These are phyloP conservation scores for Saccharomycopsis olivae DNA, from an alignment of 805 yeast genomes.

Conservation along the genomic window DNA sequence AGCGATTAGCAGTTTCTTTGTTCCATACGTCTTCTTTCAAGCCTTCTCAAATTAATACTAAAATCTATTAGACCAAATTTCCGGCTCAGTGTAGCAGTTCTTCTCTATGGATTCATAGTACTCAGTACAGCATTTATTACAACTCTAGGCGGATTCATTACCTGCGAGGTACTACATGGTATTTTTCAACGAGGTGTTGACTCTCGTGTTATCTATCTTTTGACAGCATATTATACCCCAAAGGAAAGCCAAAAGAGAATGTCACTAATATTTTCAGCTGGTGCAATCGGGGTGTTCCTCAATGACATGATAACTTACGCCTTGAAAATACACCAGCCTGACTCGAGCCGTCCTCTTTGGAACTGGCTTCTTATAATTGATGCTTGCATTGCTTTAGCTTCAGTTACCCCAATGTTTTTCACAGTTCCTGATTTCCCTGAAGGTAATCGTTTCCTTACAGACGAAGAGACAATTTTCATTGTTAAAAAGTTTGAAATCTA, in stretches of 20 bases:
- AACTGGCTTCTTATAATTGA: conserved; percentile 42
- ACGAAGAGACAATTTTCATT: conserved; percentile 32
- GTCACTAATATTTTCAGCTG: conserved; percentile 53
- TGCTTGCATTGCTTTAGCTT: conserved; percentile 28
- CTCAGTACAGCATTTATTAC: conserved; percentile 54
- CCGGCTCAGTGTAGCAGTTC: conserved; percentile 50
- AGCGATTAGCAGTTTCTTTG: conserved; percentile 40
- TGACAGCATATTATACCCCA: conserved; percentile 41
- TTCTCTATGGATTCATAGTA: conserved; percentile 50
- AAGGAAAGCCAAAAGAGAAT: conserved; percentile 59
- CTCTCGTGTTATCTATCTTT: conserved; percentile 64
- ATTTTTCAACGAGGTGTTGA: conserved; percentile 60
- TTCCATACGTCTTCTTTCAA: conserved; percentile 51
- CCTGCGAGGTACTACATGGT: conserved; percentile 57
- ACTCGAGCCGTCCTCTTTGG: conserved; percentile 38
- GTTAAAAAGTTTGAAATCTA: conserved; percentile 18
- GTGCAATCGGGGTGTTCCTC: conserved; percentile 68
- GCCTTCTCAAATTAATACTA: conserved; percentile 49
- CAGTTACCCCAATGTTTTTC: conserved; percentile 26
- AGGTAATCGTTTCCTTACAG: conserved; percentile 27
- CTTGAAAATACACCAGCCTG: conserved; percentile 36
- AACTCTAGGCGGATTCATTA: conserved; percentile 46
- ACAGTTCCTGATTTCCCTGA: conserved; percentile 42
- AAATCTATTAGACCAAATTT: conserved; percentile 51
- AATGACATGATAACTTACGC: conserved; percentile 63